Evolutionary conservation across 441 rosid genomes (phyloP), one percentile per base, ranked within the genome.

Genomic region (Erodium trifolium): DNA sequence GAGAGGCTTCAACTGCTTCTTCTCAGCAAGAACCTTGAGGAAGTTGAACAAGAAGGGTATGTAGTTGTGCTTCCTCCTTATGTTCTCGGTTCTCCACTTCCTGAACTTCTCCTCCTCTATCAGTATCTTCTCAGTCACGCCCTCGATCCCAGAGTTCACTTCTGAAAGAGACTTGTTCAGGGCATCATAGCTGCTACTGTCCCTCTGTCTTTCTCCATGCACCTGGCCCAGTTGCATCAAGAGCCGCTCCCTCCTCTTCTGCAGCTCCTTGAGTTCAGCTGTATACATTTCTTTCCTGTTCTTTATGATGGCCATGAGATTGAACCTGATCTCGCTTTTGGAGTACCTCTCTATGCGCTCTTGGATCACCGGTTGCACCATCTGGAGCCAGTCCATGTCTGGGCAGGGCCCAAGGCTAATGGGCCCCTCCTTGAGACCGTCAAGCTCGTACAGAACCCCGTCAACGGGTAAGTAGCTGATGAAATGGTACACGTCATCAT

Each of bases 1-100:
- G 27, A 91, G 88, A 16, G 97, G 97, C 78, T 91, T 93, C 87
- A 93, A 78, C 83, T 93, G 99, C 89, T 91, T 93, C 92, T 93
- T 93, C 78, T 91, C 97, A 0, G 99, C 97, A 5, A 93, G 96
- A 80, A 93, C 87, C 82, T 93, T 93, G 62, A 93, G 92, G 82
- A 93, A 93, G 81, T 91, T 91, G 72, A 93, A 93, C 77, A 93
- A 70, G 73, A 93, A 93, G 23, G 99, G 99, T 60, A 93, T 93
- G 78, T 93, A 91, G 73, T 93, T 93, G 78, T 93, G 97, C 81
- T 91, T 93, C 87, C 99, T 80, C 18, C 99, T 78, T 29, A 89
- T 82, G 69, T 93, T 93, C 76, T 93, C 99, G 0, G 96, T 91
- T 75, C 87, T 93, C 99, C 99, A 93, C 74, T 86, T 89, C 84